Base-by-base conservation (phyloP, 78 protist genomes). In the Emiliania huxleyi region DNA sequence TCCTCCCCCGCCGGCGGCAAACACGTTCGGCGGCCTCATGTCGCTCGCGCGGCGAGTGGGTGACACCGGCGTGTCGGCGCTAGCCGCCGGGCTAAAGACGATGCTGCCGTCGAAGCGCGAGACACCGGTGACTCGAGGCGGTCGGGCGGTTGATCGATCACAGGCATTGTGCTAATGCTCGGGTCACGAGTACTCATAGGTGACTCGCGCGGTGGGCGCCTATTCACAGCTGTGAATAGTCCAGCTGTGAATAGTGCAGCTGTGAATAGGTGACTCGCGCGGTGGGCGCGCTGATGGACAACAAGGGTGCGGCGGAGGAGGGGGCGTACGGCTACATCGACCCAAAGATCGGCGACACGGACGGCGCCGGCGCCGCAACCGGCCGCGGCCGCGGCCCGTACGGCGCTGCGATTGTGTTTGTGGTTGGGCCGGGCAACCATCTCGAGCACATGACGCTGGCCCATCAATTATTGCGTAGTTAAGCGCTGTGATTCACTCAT, bases 391-490 rank as follows among this genome's bases (percentile, higher is more conserved):
- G 83, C 83, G 43, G 43, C 45, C 56, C 83, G 37, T 84, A 35
- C 44, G 21, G 37, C 46, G 97, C 96, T 0, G 97, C 97, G 19
- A 91, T 98, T 0, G 98, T 97, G 19, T 97, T 98, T 49, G 94
- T 97, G 23, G 97, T 98, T 25, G 99, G 99, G 22, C 98, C 98
- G 15, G 99, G 99, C 71, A 98, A 96, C 87, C 97, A 96, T 93
- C 90, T 94, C 52, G 99, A 98, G 95, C 94, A 96, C 93, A 97
- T 95, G 89, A n/a, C n/a, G n/a, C n/a, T n/a, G n/a, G n/a, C n/a
- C n/a, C n/a, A n/a, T n/a, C n/a, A n/a, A n/a, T n/a, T n/a, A n/a
- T n/a, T n/a, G n/a, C n/a, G n/a, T n/a, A n/a, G n/a, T n/a, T n/a
- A n/a, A n/a, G n/a, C n/a, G n/a, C n/a, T n/a, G n/a, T n/a, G n/a